Conservation (phyloP, 805 yeast genomes). For the Candida anglica region DNA sequence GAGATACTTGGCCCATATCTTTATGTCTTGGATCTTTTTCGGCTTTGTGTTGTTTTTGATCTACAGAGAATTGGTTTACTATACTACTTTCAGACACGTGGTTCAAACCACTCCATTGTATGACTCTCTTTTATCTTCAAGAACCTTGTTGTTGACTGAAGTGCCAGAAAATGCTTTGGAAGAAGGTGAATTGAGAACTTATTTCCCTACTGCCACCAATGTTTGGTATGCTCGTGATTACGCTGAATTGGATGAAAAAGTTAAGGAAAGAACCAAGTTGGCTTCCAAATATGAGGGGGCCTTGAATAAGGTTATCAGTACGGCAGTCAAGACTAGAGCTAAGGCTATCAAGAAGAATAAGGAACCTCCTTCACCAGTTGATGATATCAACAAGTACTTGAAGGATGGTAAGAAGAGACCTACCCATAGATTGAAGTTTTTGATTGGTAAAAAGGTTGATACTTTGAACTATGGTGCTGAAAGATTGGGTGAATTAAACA, state of each 20-base stretch:
- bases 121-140: constrained; percentile 63
- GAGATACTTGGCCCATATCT: constrained; percentile 70
- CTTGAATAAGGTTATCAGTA: constrained; percentile 55
- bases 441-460: constrained; percentile 80
- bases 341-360: constrained; percentile 58
- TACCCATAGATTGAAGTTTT: constrained; percentile 65
- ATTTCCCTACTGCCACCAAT: constrained; percentile 60
- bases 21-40: constrained; percentile 70
- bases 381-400: constrained; percentile 60
- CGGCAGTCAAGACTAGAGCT: constrained; percentile 52
- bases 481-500: constrained; percentile 64
- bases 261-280: constrained; percentile 61
- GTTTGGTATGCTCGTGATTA: constrained; percentile 65
- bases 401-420: constrained; percentile 73
- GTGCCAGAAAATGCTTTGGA: constrained; percentile 46
- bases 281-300: constrained; percentile 61
- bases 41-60: constrained; percentile 62
- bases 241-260: constrained; percentile 49
- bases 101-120: constrained; percentile 69
- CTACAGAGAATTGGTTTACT: constrained; percentile 71
- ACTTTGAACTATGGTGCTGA: constrained; percentile 73
- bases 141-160: constrained; percentile 71
- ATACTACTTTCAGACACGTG: constrained; percentile 68
- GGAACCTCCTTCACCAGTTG: constrained; percentile 51
- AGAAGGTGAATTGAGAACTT: constrained; percentile 48